Base-by-base conservation (phyloP, 257 asterid genomes). In the Striga asiatica region DNA sequence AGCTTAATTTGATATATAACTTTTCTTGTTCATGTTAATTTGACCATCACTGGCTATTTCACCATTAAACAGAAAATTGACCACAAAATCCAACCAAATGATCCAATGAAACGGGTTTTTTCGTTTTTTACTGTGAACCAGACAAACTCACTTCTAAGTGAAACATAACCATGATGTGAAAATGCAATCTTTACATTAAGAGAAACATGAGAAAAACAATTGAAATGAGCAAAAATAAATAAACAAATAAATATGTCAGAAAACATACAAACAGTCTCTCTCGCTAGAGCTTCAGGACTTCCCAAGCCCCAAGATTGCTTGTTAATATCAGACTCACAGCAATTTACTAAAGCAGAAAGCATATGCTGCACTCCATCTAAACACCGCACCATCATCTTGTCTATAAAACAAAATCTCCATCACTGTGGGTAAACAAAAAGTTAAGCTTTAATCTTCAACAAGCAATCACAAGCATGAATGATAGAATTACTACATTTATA, bases 381-480 rank as follows among this genome's bases (percentile, higher is more conserved):
- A 62, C 80, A 81, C 74, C 66, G 80, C 70, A 76, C 73, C 82
- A 78, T 81, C 67, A 64, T 77, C 75, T 56, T 64, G 62, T 70
- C 73, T 72, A 53, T 57, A 51, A 35, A 67, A 55, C 64, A 70
- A 27, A 56, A 61, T 42, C 18, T 61, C 64, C 71, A 78, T 70
- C 17, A 41, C 48, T 41, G 48, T 41, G 17, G 2, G 21, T 2
- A 41, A 65, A 22, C 3, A 37, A 58, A 42, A 56, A 14, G 43
- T 22, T 8, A 8, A 6, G 17, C 17, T 32, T 54, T 46, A 37
- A n/a, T 54, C 45, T 13, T 51, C 50, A 25, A 54, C 32, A n/a
- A n/a, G n/a, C n/a, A n/a, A n/a, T n/a, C n/a, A 60, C 6, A 13
- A 34, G 23, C 14, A 37, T 31, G 65, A 38, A 21, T 5, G n/a